Conservation (phyloP, 352 stramenopile species). For the Elongisporangium senticosum region DNA sequence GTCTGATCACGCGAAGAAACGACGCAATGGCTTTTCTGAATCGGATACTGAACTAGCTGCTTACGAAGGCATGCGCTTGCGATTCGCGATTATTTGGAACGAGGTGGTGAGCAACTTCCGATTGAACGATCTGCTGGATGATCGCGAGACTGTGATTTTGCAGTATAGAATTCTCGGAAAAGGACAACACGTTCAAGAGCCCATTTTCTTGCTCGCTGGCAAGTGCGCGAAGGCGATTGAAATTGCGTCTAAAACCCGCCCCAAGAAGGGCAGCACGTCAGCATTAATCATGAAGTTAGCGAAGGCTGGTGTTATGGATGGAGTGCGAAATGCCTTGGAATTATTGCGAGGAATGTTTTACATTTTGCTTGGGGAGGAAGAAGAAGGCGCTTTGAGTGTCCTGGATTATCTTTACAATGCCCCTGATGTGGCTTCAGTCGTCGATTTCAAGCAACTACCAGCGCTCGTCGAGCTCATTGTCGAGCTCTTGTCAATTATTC, state of each 20-base stretch:
- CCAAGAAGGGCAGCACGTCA: conserved; percentile 38
- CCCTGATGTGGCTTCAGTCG: conserved; percentile 41
- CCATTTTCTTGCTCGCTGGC: conserved; percentile 75
- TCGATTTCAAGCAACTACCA: conserved; percentile 58
- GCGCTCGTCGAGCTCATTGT: conserved; percentile 62
- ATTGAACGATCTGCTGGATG: conserved; percentile 76
- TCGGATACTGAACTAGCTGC: conserved; percentile 18
- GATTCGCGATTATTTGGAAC: conserved; percentile 86
- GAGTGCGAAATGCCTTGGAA: conserved; percentile 47
- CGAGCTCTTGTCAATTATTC: conserved; percentile 62
- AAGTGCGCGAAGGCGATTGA: conserved; percentile 65
- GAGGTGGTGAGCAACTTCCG: conserved; percentile 84
- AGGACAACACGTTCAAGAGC: conserved; percentile 63
- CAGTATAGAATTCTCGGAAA: conserved; percentile 78
- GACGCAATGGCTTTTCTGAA: conserved; percentile 7
- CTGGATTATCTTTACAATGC: conserved; percentile 61
- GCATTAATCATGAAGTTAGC: conserved; percentile 58
- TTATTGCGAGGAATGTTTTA: conserved; percentile 64
- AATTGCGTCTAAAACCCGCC: conserved; percentile 41
- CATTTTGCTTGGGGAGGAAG: conserved; percentile 53
- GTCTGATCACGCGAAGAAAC: conserved; percentile 39
- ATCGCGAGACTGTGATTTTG: conserved; percentile 79
- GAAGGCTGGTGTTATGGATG: conserved; percentile 54
- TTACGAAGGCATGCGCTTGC: conserved; percentile 54
- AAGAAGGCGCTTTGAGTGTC: conserved; percentile 45